These are phyloP conservation scores for Chaetomium cochliodes DNA, from an alignment of 495 filamentous ascomycete species.

Conservation along the genomic window DNA sequence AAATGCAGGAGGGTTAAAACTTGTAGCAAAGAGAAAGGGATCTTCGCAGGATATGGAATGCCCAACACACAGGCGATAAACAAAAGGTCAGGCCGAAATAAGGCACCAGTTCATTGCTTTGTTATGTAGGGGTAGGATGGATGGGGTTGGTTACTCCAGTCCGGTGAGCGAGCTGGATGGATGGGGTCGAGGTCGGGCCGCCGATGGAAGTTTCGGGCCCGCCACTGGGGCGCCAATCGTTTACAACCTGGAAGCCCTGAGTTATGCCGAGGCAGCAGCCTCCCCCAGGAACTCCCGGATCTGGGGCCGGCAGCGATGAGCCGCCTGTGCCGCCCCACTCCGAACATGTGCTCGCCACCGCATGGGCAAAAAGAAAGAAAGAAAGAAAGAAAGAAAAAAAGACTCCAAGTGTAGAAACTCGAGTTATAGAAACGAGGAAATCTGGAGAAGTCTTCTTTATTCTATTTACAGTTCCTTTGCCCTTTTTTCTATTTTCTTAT, in stretches of 20 bases:
- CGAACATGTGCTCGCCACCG: conserved; percentile 6
- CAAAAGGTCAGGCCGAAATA: conserved; percentile 14
- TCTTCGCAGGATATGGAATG: not conserved
- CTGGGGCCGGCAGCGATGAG: not conserved
- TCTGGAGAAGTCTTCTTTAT: too few species aligned
- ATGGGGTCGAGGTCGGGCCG: too few species aligned
- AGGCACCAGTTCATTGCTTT: conserved; percentile 10
- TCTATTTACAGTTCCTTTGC: too few species aligned
- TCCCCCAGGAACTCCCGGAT: conserved; percentile 6
- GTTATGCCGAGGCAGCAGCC: conserved; percentile 18
- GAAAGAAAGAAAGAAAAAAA: too few species aligned
- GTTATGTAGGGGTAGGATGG: not conserved
- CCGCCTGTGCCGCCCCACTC: conserved; percentile 4
- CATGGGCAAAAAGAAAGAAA: too few species aligned
- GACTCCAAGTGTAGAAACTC: too few species aligned
- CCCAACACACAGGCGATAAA: not conserved
- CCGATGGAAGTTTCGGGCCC: not conserved
- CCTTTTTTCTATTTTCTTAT: too few species aligned
- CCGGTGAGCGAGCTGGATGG: too few species aligned
- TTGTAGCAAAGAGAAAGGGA: not conserved
- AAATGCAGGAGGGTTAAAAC: not conserved
- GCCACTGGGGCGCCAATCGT: not conserved
- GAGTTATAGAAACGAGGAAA: too few species aligned
- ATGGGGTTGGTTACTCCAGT: too few species aligned
- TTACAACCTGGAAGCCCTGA: too few species aligned